phyloP scores from a whole-genome alignment of 1,139 yeast species.

The Suzukiozyma palmioleophila region DNA sequence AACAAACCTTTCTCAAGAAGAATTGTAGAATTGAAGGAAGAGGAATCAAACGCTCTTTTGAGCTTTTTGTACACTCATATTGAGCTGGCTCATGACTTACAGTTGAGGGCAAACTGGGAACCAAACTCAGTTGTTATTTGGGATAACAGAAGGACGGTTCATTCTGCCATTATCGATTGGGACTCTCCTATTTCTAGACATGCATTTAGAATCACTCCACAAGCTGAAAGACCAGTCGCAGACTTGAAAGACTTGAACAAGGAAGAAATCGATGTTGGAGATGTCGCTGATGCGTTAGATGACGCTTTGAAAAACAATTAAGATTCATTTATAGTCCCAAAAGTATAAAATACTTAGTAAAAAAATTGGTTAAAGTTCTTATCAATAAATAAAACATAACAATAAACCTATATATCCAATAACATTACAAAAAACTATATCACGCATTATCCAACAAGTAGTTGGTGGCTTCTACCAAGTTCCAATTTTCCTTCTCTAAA shows the following conservation, averaged over 20 bases:
- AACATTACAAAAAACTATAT: slow-evolving; percentile 1
- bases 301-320: slow-evolving; percentile 9
- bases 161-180: slow-evolving; percentile 38
- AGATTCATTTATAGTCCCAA: too few relatives aligned
- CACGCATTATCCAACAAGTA: slow-evolving; percentile 67
- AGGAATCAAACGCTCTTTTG: slow-evolving; percentile 50
- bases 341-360: too few relatives aligned
- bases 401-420: neutral
- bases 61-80: slow-evolving; percentile 47
- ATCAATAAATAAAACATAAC: neutral
- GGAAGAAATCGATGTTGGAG: slow-evolving; percentile 36
- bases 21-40: slow-evolving; percentile 52
- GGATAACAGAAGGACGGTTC: slow-evolving; percentile 43
- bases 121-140: slow-evolving; percentile 49
- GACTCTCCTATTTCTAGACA: slow-evolving; percentile 37
- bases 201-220: slow-evolving; percentile 42
- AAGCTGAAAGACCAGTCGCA: slow-evolving; percentile 42
- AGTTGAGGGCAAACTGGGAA: slow-evolving; percentile 56
- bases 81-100: slow-evolving; percentile 48
- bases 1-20: slow-evolving; percentile 53
- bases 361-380: neutral
- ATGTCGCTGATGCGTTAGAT: slow-evolving; percentile 33
- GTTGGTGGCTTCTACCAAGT: slow-evolving; percentile 81
- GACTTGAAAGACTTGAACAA: slow-evolving; percentile 28
- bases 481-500: slow-evolving; percentile 64